These are phyloP conservation scores for Termitomyces eurrhizus DNA, from an alignment of 768 basidiomycete species.

Conservation along the genomic window DNA sequence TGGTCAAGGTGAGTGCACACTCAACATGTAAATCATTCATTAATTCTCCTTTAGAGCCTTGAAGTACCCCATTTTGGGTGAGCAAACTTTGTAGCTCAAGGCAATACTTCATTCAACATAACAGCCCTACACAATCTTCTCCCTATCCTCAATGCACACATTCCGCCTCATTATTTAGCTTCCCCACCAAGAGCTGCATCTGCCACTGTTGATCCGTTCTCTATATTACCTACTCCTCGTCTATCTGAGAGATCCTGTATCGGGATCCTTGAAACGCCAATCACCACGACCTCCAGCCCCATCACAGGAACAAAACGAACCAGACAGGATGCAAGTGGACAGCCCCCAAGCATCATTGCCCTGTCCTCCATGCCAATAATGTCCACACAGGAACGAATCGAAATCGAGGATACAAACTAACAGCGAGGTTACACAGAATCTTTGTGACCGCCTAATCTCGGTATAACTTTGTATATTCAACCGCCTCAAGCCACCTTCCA, in stretches of 20 bases:
- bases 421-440: not conserved
- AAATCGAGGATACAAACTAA: not conserved
- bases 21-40: not conserved
- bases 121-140: conserved; percentile 63
- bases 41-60: conserved; percentile 51
- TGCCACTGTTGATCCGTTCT: conserved; percentile 33
- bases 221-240: conserved; percentile 34
- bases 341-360: no score
- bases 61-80: conserved; percentile 85
- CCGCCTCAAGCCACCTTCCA: not conserved
- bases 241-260: no score
- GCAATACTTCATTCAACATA: conserved; percentile 59
- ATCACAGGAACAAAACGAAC: no score
- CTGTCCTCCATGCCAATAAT: no score
- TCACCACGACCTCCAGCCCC: no score
- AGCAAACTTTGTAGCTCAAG: conserved; percentile 15
- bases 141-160: conserved; percentile 62
- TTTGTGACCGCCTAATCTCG: not conserved
- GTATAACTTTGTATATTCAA: not conserved
- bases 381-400: no score
- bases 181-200: conserved; percentile 16
- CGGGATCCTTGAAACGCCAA: no score
- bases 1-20: conserved; percentile 59
- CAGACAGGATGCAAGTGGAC: no score
- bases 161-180: conserved; percentile 53